Percentiles rank a stretch among this genome's conserved stretches.
These are phyloP conservation scores for Phalaenopsis hybrid DNA, from an alignment of 116 monocot genomes.

Conservation along the genomic window DNA sequence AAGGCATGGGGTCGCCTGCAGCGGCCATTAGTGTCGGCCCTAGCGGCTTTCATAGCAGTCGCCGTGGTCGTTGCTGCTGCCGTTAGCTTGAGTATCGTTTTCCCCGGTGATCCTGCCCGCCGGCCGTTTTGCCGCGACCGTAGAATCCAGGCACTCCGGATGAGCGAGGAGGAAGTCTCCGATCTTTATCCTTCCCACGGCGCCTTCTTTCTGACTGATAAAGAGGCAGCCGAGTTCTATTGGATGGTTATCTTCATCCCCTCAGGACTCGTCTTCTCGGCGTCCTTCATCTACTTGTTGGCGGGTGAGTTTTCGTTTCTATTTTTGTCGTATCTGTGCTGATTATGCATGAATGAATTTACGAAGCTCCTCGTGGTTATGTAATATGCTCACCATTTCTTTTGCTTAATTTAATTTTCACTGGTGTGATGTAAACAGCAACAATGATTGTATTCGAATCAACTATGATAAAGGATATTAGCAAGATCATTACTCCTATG, in stretches of 20 bases:
- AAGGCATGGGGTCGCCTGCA: conserved; percentile 53
- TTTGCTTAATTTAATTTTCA: not conserved
- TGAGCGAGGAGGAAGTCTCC: conserved; percentile 24
- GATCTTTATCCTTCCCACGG: conserved; percentile 39
- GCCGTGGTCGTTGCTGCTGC: conserved; percentile 39
- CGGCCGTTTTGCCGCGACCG: conserved; percentile 68
- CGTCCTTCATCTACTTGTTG: conserved; percentile 52
- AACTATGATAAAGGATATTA: no score
- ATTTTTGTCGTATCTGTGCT: not conserved
- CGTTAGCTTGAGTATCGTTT: conserved; percentile 60
- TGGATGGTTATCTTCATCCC: conserved; percentile 94
- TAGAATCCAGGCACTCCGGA: conserved; percentile 35
- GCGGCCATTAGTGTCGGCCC: conserved; percentile 24
- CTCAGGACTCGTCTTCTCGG: conserved; percentile 55
- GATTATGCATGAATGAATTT: conserved; percentile 1
- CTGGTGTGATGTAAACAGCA: not conserved
- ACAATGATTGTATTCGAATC: no score
- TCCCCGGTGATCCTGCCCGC: conserved; percentile 44
- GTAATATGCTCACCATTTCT: not conserved
- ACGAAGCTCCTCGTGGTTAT: not conserved
- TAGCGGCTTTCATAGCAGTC: conserved; percentile 19
- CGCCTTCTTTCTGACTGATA: conserved; percentile 71
- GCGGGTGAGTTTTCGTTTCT: conserved; percentile 35
- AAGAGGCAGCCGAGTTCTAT: conserved; percentile 80
- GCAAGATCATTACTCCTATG: no score